Evolutionary conservation across 1,284 basidiomycete genomes (phyloP), one percentile per base, ranked within the genome.

Genomic region (Ganoderma sp.): DNA sequence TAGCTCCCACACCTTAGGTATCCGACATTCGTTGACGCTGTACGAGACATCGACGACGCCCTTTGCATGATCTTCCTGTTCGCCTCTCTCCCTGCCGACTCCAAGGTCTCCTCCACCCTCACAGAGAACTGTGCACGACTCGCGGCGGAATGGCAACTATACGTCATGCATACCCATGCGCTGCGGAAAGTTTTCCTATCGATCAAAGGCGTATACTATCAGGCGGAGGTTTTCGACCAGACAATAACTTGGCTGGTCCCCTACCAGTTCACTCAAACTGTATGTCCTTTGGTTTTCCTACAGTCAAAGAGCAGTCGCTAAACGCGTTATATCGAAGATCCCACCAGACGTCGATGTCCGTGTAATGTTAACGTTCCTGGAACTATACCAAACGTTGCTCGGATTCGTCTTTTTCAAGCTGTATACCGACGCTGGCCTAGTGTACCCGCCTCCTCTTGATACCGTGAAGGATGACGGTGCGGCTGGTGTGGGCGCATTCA

Each of bases 201-300:
- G 63, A 98, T 99, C 81, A 99, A 99, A 82, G 98, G 98, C 59
- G 90, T 99, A 68, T 99, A 99, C 82, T 99, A 98, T 82, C 97
- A 99, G 81, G 96, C 95, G 15, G 95, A 98, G 78, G 88, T 99
- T 39, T 89, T 94, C 84, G 97, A 96, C 73, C 95, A 99, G 81
- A 90, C 87, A 41, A 87, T 98, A 63, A 97, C 96, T 61, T 99
- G 98, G 98, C 89, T 99, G 37, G 95, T 99, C 28, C 97, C 97
- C 1, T 99, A 98, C 81, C 94, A 96, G 78, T 99, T 99, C 81
- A 97, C 97, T 4, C 98, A 99, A 83, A 92, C 88, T 74, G 96
- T 98, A 75, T 69, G 88, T 80, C 2, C 22, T 4, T 8, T 62
- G 57, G 32, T 28, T 64, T 25, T 61, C 48, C 68, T 48, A 10